These are phyloP conservation scores for Eryngium alpinum DNA, from an alignment of 140 eudicot species.

Conservation along the genomic window DNA sequence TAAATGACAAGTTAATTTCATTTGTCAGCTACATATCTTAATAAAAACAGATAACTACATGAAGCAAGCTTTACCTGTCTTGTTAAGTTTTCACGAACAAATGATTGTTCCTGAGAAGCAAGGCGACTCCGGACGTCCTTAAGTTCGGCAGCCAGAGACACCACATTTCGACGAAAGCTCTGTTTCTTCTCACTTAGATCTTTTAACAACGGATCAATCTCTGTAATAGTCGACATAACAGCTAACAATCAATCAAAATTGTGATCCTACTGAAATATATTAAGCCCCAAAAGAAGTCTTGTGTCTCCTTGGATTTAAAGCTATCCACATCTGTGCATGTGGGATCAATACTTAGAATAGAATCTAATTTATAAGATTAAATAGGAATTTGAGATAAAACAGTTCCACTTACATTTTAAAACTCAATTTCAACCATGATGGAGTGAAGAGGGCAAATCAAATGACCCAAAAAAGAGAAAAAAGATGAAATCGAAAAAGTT, in stretches of 20 bases:
- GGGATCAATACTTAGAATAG: background rate
- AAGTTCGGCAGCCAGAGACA: constrained; percentile 81
- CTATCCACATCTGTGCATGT: constrained; percentile 6
- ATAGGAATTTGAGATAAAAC: background rate
- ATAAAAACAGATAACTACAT: background rate
- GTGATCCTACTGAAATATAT: background rate
- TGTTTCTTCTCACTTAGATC: constrained; percentile 83
- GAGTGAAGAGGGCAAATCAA: too few species aligned
- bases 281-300: background rate
- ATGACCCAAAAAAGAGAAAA: too few species aligned
- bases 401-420: background rate
- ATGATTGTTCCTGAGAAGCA: constrained; percentile 54
- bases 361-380: background rate
- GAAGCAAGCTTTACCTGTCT: constrained; percentile 43
- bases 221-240: constrained; percentile 3
- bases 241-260: background rate
- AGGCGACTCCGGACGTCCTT: constrained; percentile 87
- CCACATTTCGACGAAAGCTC: constrained; percentile 72
- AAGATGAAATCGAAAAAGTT: too few species aligned
- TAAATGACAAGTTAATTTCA: too few species aligned
- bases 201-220: constrained; percentile 25
- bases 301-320: constrained; percentile 1
- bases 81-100: constrained; percentile 58
- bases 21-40: too few species aligned
- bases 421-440: background rate